Conservation (phyloP, 805 yeast genomes). For the Suhomyces vadensis region DNA sequence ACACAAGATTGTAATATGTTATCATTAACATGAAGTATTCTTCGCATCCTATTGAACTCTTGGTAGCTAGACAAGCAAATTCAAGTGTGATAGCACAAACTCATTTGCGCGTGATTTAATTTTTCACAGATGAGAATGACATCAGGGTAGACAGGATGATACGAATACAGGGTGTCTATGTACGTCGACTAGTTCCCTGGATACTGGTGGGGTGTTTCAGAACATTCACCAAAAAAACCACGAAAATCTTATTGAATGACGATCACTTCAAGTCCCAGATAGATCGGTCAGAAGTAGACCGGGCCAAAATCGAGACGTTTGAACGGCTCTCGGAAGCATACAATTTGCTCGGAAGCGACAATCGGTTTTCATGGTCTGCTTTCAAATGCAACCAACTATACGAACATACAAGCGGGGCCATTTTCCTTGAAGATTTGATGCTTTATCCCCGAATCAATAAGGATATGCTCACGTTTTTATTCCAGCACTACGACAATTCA, state of each 20-base stretch:
- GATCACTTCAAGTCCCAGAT: background rate
- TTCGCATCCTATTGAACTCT: too few relatives aligned
- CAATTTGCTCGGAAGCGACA: slow-evolving; percentile 5
- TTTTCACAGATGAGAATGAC: background rate
- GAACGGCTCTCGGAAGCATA: slow-evolving; percentile 19
- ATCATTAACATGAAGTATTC: too few relatives aligned
- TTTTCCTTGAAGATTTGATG: slow-evolving; percentile 24
- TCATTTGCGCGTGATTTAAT: too few relatives aligned
- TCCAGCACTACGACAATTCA: slow-evolving; percentile 17
- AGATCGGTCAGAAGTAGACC: background rate
- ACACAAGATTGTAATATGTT: too few relatives aligned
- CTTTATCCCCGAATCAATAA: slow-evolving; percentile 17
- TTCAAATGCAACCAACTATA: slow-evolving; percentile 19
- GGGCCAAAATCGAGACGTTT: background rate
- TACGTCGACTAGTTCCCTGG: background rate
- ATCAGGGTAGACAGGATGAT: background rate
- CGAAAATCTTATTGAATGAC: background rate
- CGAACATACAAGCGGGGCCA: slow-evolving; percentile 1
- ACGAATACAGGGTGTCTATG: background rate
- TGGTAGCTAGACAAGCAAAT: too few relatives aligned
- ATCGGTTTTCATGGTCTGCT: slow-evolving; percentile 14
- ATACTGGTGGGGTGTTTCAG: background rate
- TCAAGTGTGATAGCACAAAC: too few relatives aligned
- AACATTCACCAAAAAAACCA: background rate
- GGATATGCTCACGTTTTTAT: slow-evolving; percentile 19